Base-by-base conservation (phyloP, 805 yeast genomes). In the Peterozyma xylosa region DNA sequence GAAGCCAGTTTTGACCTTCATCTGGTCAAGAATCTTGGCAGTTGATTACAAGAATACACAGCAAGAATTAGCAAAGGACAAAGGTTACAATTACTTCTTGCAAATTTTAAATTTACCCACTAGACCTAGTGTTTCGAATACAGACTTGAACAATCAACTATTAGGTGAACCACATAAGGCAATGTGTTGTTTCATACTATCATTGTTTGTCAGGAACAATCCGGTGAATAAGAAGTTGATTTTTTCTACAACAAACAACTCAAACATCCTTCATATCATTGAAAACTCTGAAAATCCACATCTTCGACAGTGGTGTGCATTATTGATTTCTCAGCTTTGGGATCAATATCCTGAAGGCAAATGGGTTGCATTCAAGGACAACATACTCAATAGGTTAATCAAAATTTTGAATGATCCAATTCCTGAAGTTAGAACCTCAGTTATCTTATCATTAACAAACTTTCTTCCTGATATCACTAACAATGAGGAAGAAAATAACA, bases 1-100 rank as follows among this genome's bases (percentile, higher is more conserved):
- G 47, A 89, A 89, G 55, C 98, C 98, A 0, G 96, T 91, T 3
- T 65, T 93, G 45, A 93, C 93, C 1, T 93, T 91, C 55, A 93
- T 93, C 43, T 93, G 99, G 99, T 96, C 98, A 0, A 73, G 98
- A 51, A 88, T 93, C 17, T 88, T 93, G 93, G 90, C 97, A 2
- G 95, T 93, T 18, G 98, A 91, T 62, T 83, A 85, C 59, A 76
- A 78, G 50, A 83, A 85, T 55, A 87, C 96, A 3, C 99, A 93
- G 60, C 89, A 83, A 49, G 99, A 93, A 56, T 72, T 93, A 30
- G 76, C 93, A 50, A 90, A 90, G 54, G 98, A 91, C 56, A 84
- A 83, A 55, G 96, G 96, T 0, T 90, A 80, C 61, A 79, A 81
- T 53, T 91, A 93, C 60, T 93, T 93, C 59, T 78, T 88, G 37